Evolutionary conservation across 208 protist genomes (phyloP).

Genomic region (Wallacemonas sp.): DNA sequence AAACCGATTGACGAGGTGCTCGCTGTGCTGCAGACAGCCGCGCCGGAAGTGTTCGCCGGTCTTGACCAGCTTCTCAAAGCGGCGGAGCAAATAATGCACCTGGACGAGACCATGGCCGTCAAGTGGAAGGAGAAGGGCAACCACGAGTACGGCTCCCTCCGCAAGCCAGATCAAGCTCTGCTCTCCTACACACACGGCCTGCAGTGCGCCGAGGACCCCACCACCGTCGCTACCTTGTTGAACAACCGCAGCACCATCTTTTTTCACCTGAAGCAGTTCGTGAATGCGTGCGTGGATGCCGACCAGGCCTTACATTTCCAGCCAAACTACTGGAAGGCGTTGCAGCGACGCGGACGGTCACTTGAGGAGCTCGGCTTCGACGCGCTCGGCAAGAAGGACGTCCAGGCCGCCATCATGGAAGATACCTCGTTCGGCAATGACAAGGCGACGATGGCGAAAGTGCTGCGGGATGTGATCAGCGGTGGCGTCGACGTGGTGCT

Average conservation of each 20-base stretch:
- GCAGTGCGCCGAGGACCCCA: slow-evolving; percentile 62
- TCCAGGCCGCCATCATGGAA: slow-evolving; percentile 42
- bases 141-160: slow-evolving; percentile 39
- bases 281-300: slow-evolving; percentile 70
- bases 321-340: slow-evolving; percentile 71
- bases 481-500: slow-evolving; percentile 24
- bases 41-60: slow-evolving; percentile 30
- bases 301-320: slow-evolving; percentile 47
- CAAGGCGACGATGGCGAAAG: slow-evolving; percentile 31
- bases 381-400: slow-evolving; percentile 51
- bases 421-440: slow-evolving; percentile 35
- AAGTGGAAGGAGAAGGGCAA: slow-evolving; percentile 84
- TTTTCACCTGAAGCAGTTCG: slow-evolving; percentile 48
- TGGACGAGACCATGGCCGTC: slow-evolving; percentile 58
- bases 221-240: slow-evolving; percentile 61
- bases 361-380: slow-evolving; percentile 66
- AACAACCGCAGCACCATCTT: slow-evolving; percentile 81
- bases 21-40: slow-evolving; percentile 21
- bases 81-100: slow-evolving; percentile 26
- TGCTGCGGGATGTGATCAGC: slow-evolving; percentile 26
- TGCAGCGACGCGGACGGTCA: slow-evolving; percentile 65
- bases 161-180: slow-evolving; percentile 42
- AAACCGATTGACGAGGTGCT: slow-evolving; percentile 59
- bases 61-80: slow-evolving; percentile 40
- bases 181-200: slow-evolving; percentile 79